These are phyloP conservation scores for Cutaneotrichosporon curvatum DNA, from an alignment of 1,284 basidiomycete genomes.

Conservation along the genomic window DNA sequence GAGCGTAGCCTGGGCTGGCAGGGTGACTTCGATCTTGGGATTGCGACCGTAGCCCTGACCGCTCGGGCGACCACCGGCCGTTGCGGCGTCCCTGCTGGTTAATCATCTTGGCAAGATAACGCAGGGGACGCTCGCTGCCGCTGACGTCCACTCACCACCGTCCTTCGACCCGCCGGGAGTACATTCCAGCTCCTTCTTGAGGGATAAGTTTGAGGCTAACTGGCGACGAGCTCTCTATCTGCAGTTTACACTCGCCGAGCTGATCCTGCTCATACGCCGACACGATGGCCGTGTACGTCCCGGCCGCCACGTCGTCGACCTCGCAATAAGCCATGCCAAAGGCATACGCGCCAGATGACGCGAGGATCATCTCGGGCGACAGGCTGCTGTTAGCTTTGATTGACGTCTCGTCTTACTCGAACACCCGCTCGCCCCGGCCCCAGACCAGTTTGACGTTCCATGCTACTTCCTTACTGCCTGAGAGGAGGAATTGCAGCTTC, in stretches of 20 bases:
- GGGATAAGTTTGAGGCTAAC: slow-evolving; percentile 45
- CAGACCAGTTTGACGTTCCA: slow-evolving; percentile 69
- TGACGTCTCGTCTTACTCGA: slow-evolving; percentile 55
- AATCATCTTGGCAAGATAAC: no score
- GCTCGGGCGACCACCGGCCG: slow-evolving; percentile 61
- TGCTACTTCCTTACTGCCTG: slow-evolving; percentile 60
- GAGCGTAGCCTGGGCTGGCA: slow-evolving; percentile 54
- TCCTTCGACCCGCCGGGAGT: slow-evolving; percentile 58
- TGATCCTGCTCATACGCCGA: slow-evolving; percentile 74
- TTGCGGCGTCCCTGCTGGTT: slow-evolving; percentile 52
- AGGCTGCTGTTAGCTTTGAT: slow-evolving; percentile 40
- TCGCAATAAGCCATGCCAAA: slow-evolving; percentile 64
- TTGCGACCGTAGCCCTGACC: slow-evolving; percentile 59
- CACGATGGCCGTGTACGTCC: slow-evolving; percentile 70
- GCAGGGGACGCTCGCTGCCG: no score
- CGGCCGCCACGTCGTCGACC: slow-evolving; percentile 57
- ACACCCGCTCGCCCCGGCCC: slow-evolving; percentile 64
- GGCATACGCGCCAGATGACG: slow-evolving; percentile 64
- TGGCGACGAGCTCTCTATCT: slow-evolving; percentile 56
- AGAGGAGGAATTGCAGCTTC: slow-evolving; percentile 52
- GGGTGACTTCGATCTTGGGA: slow-evolving; percentile 59
- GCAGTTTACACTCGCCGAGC: slow-evolving; percentile 59
- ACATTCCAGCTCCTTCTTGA: slow-evolving; percentile 89
- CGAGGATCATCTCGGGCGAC: slow-evolving; percentile 5
- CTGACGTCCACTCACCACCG: slow-evolving; percentile 65